phyloP scores from a whole-genome alignment of 2,329 filamentous ascomycete species.

The Peltaster fructicola region DNA sequence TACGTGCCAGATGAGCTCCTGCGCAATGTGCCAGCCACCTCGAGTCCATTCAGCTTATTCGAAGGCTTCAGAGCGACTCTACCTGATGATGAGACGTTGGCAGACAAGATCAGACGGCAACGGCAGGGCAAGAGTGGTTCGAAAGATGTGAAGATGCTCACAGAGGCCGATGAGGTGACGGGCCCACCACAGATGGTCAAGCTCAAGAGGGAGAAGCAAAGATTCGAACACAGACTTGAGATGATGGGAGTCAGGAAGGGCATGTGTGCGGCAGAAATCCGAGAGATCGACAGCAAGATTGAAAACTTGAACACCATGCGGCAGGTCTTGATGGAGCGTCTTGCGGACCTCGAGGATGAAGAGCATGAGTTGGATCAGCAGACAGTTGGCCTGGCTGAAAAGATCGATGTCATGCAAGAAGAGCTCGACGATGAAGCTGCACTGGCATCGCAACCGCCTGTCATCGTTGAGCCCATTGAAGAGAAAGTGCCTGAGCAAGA shows the following conservation, averaged over 20 bases:
- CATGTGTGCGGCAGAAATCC: conserved; percentile 92
- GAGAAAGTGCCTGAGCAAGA: conserved; percentile 32
- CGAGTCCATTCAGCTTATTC: conserved; percentile 80
- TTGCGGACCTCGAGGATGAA: conserved; percentile 77
- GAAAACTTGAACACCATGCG: conserved; percentile 85
- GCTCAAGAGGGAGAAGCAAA: conserved; percentile 62
- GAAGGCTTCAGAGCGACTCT: conserved; percentile 89
- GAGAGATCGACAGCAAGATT: conserved; percentile 93
- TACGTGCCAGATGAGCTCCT: conserved; percentile 83
- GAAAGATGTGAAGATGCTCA: conserved; percentile 57
- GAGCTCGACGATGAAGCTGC: conserved; percentile 34
- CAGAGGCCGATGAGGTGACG: conserved; percentile 37
- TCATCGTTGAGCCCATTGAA: conserved; percentile 19
- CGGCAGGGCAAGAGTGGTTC: conserved; percentile 50
- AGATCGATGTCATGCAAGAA: conserved; percentile 45
- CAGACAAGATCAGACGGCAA: conserved; percentile 36
- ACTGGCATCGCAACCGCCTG: conserved; percentile 24
- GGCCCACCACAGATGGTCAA: conserved; percentile 51
- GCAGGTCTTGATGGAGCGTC: conserved; percentile 70
- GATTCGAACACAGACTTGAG: conserved; percentile 70
- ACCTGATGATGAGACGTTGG: conserved; percentile 40
- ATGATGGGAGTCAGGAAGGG: conserved; percentile 88
- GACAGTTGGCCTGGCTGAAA: conserved; percentile 42
- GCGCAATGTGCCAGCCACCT: conserved; percentile 69
- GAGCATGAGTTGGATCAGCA: conserved; percentile 83